Conservation (phyloP, 108 stramenopile genomes). For the Cyclostephanos tholiformis region DNA sequence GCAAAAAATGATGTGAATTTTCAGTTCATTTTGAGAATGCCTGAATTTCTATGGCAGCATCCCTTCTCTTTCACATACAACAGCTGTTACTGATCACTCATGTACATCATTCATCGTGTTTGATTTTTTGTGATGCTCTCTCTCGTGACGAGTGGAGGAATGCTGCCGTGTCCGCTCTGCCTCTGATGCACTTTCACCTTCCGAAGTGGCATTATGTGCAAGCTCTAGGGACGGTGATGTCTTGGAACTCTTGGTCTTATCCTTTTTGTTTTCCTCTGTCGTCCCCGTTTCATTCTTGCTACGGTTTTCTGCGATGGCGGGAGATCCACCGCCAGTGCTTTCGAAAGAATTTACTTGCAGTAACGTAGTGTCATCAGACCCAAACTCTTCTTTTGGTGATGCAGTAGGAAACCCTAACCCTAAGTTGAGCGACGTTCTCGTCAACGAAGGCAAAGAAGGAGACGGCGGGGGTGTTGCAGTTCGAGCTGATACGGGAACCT, state of each 20-base stretch:
- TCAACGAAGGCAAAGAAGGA: neutral
- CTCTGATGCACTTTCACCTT: neutral
- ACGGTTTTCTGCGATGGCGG: neutral
- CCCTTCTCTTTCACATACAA: no score
- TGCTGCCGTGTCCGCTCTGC: conserved; percentile 1
- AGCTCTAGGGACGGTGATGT: neutral
- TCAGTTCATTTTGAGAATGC: neutral
- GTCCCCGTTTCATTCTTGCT: neutral
- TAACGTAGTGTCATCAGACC: neutral
- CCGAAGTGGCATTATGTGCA: neutral
- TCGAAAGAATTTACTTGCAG: neutral
- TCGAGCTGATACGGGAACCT: neutral
- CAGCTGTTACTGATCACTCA: neutral
- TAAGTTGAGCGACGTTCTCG: neutral
- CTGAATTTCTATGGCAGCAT: no score
- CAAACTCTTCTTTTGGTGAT: neutral
- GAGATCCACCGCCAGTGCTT: neutral
- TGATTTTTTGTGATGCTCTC: conserved; percentile 8
- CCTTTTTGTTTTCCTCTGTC: neutral
- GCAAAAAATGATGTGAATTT: neutral
- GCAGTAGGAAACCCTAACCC: no score
- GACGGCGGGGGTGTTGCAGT: neutral
- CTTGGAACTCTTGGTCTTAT: neutral
- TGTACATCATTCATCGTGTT: neutral
- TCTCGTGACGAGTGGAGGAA: conserved; percentile 5